phyloP scores from a whole-genome alignment of 2,329 filamentous ascomycete genomes.

The Hansfordia pulvinata region DNA sequence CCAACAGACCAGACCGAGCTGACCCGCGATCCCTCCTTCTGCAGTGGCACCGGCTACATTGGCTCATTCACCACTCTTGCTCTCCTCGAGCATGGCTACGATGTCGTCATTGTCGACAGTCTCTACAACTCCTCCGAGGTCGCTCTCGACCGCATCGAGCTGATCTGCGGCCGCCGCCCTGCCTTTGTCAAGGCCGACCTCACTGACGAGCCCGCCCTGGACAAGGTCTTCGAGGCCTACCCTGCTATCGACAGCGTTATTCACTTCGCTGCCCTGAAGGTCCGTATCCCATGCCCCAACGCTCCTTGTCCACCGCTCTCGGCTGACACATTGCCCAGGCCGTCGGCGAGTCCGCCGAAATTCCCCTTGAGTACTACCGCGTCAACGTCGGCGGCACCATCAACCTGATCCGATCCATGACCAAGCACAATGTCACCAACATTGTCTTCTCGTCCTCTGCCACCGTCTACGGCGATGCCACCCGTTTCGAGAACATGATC shows the following conservation, averaged over 20 bases:
- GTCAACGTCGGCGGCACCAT: slow-evolving; percentile 94
- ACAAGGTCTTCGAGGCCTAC: slow-evolving; percentile 78
- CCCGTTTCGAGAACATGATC: slow-evolving; percentile 94
- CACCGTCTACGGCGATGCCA: slow-evolving; percentile 96
- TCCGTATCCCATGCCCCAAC: slow-evolving; percentile 21
- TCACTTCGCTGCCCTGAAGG: slow-evolving; percentile 96
- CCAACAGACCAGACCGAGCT: too few species aligned
- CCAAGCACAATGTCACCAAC: slow-evolving; percentile 80
- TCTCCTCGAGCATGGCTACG: slow-evolving; percentile 86
- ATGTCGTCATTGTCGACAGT: slow-evolving; percentile 92
- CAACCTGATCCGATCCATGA: slow-evolving; percentile 74
- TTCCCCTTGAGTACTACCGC: slow-evolving; percentile 92
- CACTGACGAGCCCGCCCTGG: slow-evolving; percentile 70
- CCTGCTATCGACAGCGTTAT: slow-evolving; percentile 96
- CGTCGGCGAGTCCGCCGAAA: slow-evolving; percentile 88
- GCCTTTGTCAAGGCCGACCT: slow-evolving; percentile 78
- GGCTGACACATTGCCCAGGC: slow-evolving; percentile 40
- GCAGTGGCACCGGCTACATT: slow-evolving; percentile 95
- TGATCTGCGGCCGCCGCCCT: slow-evolving; percentile 80
- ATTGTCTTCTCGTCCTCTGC: slow-evolving; percentile 98
- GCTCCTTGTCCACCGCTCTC: background rate
- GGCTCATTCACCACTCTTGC: slow-evolving; percentile 91
- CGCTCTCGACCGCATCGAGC: slow-evolving; percentile 86
- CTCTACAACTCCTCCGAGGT: slow-evolving; percentile 94
- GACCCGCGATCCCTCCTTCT: slow-evolving; percentile 8